These are phyloP conservation scores for Ascoidea tarda DNA, from an alignment of 805 yeast species.

Conservation along the genomic window DNA sequence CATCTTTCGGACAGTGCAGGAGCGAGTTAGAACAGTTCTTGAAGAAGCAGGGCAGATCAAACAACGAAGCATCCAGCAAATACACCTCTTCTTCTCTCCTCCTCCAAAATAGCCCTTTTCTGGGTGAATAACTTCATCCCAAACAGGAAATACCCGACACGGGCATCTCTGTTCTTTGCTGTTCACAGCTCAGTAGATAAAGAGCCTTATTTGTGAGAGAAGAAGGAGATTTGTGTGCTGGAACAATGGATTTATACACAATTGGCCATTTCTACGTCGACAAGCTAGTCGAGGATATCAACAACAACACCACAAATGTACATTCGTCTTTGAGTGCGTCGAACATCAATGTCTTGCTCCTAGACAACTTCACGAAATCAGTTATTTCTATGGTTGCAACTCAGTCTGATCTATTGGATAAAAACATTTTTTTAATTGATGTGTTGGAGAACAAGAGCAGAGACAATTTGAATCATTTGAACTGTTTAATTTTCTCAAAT, in stretches of 20 bases:
- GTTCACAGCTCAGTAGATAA: too few relatives aligned
- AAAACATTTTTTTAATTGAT: conserved; percentile 79
- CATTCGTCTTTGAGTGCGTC: conserved; percentile 13
- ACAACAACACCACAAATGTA: not conserved
- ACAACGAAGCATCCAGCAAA: too few relatives aligned
- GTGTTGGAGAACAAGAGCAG: conserved; percentile 44
- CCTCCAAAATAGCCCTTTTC: too few relatives aligned
- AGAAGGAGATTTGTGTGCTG: conserved; percentile 3
- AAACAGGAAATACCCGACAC: too few relatives aligned
- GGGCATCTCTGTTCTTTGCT: too few relatives aligned
- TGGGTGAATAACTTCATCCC: too few relatives aligned
- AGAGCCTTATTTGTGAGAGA: too few relatives aligned
- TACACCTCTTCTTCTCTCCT: too few relatives aligned
- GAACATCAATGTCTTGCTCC: conserved; percentile 56
- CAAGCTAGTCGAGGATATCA: conserved; percentile 17
- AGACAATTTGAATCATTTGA: conserved; percentile 64
- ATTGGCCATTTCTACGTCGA: conserved; percentile 23
- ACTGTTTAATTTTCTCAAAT: conserved; percentile 65
- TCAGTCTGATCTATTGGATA: conserved; percentile 68
- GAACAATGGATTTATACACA: conserved; percentile 21
- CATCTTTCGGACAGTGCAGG: too few relatives aligned
- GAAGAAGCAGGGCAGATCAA: too few relatives aligned
- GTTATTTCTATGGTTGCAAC: conserved; percentile 82
- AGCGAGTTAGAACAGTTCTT: too few relatives aligned
- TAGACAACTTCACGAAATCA: conserved; percentile 71